Evolutionary conservation across 2,329 filamentous ascomycete genomes (phyloP).

Genomic region (Fusarium sp.): DNA sequence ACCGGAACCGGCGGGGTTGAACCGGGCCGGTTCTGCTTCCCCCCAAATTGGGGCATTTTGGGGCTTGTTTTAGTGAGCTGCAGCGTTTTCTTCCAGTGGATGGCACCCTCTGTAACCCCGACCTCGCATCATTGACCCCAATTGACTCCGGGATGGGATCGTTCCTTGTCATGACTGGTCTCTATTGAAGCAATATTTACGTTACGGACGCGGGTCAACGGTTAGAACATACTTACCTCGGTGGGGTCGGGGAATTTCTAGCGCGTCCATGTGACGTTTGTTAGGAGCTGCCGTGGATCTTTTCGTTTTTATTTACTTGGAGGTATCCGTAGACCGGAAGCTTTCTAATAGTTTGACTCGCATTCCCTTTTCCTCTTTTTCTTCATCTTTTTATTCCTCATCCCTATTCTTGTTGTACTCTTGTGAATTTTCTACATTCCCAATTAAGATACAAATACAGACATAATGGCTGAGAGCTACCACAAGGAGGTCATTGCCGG

Average conservation of each 20-base stretch:
- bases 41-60: constrained; percentile 6
- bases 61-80: constrained; percentile 9
- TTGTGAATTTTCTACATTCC: constrained; percentile 16
- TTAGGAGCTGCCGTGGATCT: constrained; percentile 34
- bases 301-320: constrained; percentile 28
- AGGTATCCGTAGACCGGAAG: constrained; percentile 16
- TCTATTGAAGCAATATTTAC: constrained; percentile 9
- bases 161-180: constrained; percentile 12
- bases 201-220: constrained; percentile 14
- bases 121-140: constrained; percentile 33
- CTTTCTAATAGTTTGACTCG: background rate
- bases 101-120: constrained; percentile 17
- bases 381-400: background rate
- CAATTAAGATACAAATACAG: background rate
- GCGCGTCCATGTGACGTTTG: constrained; percentile 44
- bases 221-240: constrained; percentile 10
- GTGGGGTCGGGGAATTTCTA: constrained; percentile 40
- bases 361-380: constrained; percentile 1
- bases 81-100: constrained; percentile 2
- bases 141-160: constrained; percentile 19
- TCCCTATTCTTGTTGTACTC: constrained; percentile 10
- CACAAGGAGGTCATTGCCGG: constrained; percentile 47
- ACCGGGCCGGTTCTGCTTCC: constrained; percentile 29
- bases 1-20: constrained; percentile 32
- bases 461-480: constrained; percentile 47